Base-by-base conservation (phyloP, 805 yeast genomes). In the Brettanomyces anomalus region DNA sequence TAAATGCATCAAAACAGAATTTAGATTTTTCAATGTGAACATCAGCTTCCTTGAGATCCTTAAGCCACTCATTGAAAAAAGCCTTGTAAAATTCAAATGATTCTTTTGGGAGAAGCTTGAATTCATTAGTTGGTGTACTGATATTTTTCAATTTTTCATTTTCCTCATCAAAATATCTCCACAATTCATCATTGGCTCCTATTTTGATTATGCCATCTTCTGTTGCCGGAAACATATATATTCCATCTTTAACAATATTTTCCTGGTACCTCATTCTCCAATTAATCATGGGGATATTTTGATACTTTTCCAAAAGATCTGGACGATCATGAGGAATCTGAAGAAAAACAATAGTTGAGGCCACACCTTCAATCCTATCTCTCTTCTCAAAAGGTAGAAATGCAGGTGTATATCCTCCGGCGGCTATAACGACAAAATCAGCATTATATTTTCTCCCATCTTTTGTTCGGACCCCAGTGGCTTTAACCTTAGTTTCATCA, bases 271-370 rank as follows among this genome's bases (percentile, higher is more conserved):
- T 41, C 46, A 48, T 37, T 46, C 48, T 62, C 67, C 67, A 64
- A 20, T 45, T 50, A 8, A 60, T 41, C 34, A 57, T 43, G 13
- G 68, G 67, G 41, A 61, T 49, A 39, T 60, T 55, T 14, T 50
- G 50, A 44, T 64, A 64, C 44, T 64, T 65, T 11, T 46, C 47
- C 5, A 49, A 35, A 33, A 65, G 40, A 42, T 62, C 67, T n/a
- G 50, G 48, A 39, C 67, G 49, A 32, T 56, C 53, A 19, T 56
- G 53, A 6, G 68, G 68, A 21, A 65, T 56, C 43, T 60, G 56
- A 39, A 63, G 47, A 13, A 56, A 36, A 1, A 58, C 45, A 13
- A 64, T 55, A 43, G 60, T 61, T 2, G 64, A 67, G n/a, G 56
- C 53, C 26, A 56, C 55, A 1, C 65, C 63, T 43, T 61, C 66